Conservation (phyloP, 2,329 filamentous ascomycete species). For the Scedosporium apiospermum region DNA sequence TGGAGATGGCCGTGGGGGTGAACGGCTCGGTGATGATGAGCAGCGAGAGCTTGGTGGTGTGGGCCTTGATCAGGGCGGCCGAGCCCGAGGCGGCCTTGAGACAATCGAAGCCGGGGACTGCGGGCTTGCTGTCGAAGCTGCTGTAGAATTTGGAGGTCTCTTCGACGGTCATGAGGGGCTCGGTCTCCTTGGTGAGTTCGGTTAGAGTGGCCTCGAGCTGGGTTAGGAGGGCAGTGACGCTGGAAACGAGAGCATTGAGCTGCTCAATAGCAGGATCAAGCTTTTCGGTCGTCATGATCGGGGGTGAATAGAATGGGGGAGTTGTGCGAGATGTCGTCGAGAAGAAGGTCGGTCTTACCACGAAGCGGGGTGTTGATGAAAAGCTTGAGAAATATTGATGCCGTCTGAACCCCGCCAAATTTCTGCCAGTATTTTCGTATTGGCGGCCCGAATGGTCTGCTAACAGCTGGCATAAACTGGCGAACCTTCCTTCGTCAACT, state of each 20-base stretch:
- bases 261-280: constrained; percentile 21
- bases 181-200: constrained; percentile 16
- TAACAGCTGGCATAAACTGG: too few species aligned
- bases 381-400: too few species aligned
- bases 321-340: not conserved
- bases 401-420: too few species aligned
- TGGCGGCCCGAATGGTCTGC: too few species aligned
- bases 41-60: constrained; percentile 79
- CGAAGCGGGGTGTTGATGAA: too few species aligned
- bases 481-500: too few species aligned
- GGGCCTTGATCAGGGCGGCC: constrained; percentile 64
- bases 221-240: constrained; percentile 26
- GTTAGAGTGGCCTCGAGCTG: constrained; percentile 33
- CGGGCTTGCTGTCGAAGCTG: not conserved
- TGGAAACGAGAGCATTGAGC: constrained; percentile 28
- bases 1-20: constrained; percentile 64
- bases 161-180: not conserved
- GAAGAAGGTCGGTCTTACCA: too few species aligned
- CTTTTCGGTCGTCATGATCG: constrained; percentile 15
- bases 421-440: too few species aligned
- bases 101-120: constrained; percentile 33
- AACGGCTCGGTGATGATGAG: constrained; percentile 82
- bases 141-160: not conserved
- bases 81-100: constrained; percentile 64
- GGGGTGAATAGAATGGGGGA: too few species aligned